Evolutionary conservation across 352 stramenopile genomes (phyloP).

Genomic region (Globisporangium yorkense): DNA sequence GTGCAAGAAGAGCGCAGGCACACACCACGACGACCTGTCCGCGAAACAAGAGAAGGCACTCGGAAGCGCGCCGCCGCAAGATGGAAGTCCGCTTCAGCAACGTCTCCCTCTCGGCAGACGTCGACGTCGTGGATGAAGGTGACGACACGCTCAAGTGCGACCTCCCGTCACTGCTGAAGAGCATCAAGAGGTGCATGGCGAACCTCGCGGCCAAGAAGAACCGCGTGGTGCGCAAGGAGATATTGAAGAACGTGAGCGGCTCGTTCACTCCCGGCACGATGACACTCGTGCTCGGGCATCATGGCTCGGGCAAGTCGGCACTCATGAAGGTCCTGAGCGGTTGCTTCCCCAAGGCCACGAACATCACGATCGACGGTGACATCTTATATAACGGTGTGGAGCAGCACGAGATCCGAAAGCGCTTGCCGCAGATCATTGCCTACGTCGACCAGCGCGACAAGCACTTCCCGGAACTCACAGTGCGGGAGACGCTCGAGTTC

Average conservation of each 20-base stretch:
- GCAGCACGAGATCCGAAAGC: background rate
- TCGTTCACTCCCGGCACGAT: constrained; percentile 11
- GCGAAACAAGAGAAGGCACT: too few species aligned
- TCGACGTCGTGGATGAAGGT: background rate
- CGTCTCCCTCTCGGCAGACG: too few species aligned
- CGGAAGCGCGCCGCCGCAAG: too few species aligned
- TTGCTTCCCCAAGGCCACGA: constrained; percentile 7
- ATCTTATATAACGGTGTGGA: constrained; percentile 14
- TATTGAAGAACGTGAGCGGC: background rate
- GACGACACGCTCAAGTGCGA: too few species aligned
- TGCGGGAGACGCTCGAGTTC: constrained; percentile 50
- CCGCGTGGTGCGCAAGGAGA: too few species aligned
- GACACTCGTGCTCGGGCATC: constrained; percentile 10
- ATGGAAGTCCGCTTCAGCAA: too few species aligned
- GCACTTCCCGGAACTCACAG: constrained; percentile 42
- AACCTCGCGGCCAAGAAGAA: too few species aligned
- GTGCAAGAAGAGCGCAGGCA: too few species aligned
- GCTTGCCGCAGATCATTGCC: constrained; percentile 32
- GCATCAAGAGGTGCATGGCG: too few species aligned
- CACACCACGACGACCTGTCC: too few species aligned
- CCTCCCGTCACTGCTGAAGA: too few species aligned
- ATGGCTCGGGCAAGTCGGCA: constrained; percentile 10
- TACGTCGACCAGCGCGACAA: constrained; percentile 48
- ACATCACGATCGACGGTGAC: constrained; percentile 4
- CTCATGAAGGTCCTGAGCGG: constrained; percentile 18